These are phyloP conservation scores for Rutstroemia sp. DNA, from an alignment of 2,329 filamentous ascomycete species.

Conservation along the genomic window DNA sequence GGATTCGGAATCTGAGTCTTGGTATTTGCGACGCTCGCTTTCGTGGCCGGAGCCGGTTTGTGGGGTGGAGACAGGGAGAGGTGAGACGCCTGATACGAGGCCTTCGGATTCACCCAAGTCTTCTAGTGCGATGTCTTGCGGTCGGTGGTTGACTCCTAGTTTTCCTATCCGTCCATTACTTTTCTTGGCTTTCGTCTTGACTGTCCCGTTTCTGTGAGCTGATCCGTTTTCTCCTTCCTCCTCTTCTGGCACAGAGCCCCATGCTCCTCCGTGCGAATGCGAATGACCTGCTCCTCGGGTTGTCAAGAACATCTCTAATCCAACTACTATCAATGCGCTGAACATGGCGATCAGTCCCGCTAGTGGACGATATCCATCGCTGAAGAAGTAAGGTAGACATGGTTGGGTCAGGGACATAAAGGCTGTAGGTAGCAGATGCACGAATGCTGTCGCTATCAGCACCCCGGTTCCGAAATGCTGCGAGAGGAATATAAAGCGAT, in stretches of 20 bases:
- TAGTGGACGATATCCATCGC: constrained; percentile 68
- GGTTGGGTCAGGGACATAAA: constrained; percentile 53
- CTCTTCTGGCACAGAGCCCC: constrained; percentile 22
- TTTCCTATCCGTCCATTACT: constrained; percentile 24
- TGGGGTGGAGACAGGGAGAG: constrained; percentile 48
- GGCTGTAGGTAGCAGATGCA: constrained; percentile 58
- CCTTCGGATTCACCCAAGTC: constrained; percentile 46
- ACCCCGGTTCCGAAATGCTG: constrained; percentile 76
- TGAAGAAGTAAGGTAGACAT: constrained; percentile 73
- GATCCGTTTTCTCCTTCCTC: constrained; percentile 33
- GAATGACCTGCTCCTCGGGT: constrained; percentile 57
- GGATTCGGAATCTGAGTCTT: constrained; percentile 30
- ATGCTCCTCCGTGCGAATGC: constrained; percentile 41
- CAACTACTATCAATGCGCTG: constrained; percentile 73
- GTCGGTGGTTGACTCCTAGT: constrained; percentile 32
- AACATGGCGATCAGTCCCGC: constrained; percentile 77
- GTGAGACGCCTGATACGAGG: constrained; percentile 51
- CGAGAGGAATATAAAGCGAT: constrained; percentile 44
- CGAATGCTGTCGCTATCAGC: constrained; percentile 78
- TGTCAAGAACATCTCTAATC: constrained; percentile 83
- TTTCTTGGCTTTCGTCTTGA: constrained; percentile 18
- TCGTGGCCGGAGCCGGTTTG: constrained; percentile 12
- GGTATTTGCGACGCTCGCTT: constrained; percentile 23
- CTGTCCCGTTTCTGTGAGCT: constrained; percentile 25
- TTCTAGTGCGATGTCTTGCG: constrained; percentile 42